Base-by-base conservation (phyloP, 2,329 filamentous ascomycete genomes). In the Atkinsonella texensis region DNA sequence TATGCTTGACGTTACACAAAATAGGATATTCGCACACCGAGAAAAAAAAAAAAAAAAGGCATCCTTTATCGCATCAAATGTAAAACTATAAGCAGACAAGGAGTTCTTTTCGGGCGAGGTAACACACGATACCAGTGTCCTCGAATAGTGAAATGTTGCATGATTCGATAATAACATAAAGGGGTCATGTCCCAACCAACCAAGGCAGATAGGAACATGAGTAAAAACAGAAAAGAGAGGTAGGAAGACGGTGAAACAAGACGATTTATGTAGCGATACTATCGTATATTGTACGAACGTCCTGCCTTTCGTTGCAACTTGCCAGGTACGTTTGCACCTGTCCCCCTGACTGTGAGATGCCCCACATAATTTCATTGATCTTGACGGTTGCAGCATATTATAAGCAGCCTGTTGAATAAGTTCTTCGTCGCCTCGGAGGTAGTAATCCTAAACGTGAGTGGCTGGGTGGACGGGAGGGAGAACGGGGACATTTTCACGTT, bases 381-480 rank as follows among this genome's bases (percentile, higher is more conserved):
- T 20, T 10, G 33, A n/a, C 2, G 20, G 23, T 1, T 32, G 23
- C 32, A 15, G 39, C 33, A 46, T 20, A 23, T 32, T 17, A 18
- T 18, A 28, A 41, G n/a, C 48, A 44, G 40, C 47, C 18, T 13
- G 54, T 54, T 53, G 55, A 56, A 53, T 59, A 62, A 65, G 62
- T 60, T 60, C 64, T 63, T 63, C 60, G 60, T 63, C 62, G 63
- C 64, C 64, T 63, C 54, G 64, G 65, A 68, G 65, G 66, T 65
- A 63, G 67, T 67, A 68, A 69, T 69, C 68, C 68, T 70, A 70
- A 68, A 69, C 74, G 66, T 80, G 76, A 60, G 74, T 68, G 56
- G 71, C 73, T 56, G 68, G 66, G 63, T 75, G 68, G 58, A 79
- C 68, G 54, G 60, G 60, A 59, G 66, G 67, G 60, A 68, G 62